Base-by-base conservation (phyloP, 2,329 filamentous ascomycete species). In the Colletotrichum magnum region DNA sequence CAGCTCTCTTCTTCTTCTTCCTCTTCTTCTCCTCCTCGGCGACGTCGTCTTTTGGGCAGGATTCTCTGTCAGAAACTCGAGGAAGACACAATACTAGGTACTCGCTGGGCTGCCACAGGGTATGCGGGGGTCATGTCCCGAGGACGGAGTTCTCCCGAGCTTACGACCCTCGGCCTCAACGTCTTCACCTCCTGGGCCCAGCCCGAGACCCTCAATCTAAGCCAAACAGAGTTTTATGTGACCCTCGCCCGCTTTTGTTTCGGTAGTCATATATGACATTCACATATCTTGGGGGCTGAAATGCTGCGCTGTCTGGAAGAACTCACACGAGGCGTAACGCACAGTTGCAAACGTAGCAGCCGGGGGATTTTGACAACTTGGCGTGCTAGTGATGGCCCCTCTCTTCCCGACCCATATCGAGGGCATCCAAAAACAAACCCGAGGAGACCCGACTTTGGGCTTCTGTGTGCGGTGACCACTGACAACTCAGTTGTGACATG, bases 381-480 rank as follows among this genome's bases (percentile, higher is more conserved):
- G 43, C 61, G 13, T 10, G 10, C 50, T 26, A 65, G 18, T 50
- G 26, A 12, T n/a, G 43, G 56, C 12, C 53, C 47, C 36, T 39
- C 36, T 26, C 36, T 26, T 9, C 39, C 4, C 45, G 47, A 53
- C 39, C 39, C 24, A 12, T 51, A n/a, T 16, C 24, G 43, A 41
- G 48, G 57, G 57, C 47, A n/a, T 36, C n/a, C 15, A 52, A 28
- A 9, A 16, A 39, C 28, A 32, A 32, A 26, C 16, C 51, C 58
- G 48, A 52, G 26, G 53, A 51, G 41, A 50, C 56, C 63, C 58
- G 57, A 61, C 57, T 61, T 32, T 32, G 58, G 59, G 52, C 26
- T 58, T 60, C 43, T 67, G 51, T 36, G 28, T 36, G 6, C 59
- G 47, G 53, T 53, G 21, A 53, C 45, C 53, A 59, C 12, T 58